Percentiles rank a stretch among this genome's conserved stretches.
Evolutionary conservation across 345 rosid genomes (phyloP).

Genomic region (Salix brachista): DNA sequence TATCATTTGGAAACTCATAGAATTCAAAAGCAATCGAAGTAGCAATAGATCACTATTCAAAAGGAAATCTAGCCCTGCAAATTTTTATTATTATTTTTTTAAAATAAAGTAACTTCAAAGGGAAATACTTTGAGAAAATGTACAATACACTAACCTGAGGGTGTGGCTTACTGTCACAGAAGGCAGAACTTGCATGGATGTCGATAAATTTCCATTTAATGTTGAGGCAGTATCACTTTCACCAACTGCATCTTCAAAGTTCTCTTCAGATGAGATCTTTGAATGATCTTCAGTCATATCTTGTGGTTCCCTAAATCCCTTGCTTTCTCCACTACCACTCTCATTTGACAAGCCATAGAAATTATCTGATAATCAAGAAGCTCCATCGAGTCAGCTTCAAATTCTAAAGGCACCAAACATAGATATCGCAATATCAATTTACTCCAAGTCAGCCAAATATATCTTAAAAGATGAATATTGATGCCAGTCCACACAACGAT

Average conservation of each 20-base stretch:
- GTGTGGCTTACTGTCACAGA: constrained; percentile 22
- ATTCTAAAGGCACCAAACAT: constrained; percentile 10
- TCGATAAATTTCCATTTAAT: constrained; percentile 34
- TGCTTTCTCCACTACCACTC: constrained; percentile 24
- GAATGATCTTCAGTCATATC: constrained; percentile 19
- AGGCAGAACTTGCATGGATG: constrained; percentile 27
- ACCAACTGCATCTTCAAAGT: constrained; percentile 21
- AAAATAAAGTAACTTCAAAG: not conserved
- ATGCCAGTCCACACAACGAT: not conserved
- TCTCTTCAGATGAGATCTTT: constrained; percentile 22
- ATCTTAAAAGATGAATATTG: not conserved
- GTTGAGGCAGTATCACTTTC: constrained; percentile 22
- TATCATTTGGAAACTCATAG: not conserved
- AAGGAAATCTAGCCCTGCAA: not conserved
- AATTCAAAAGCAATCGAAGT: not conserved
- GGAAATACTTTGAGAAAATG: not conserved
- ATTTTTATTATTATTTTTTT: no score
- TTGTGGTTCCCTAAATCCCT: constrained; percentile 21
- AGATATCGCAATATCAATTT: constrained; percentile 5
- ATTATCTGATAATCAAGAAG: constrained; percentile 44
- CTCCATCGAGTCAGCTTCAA: constrained; percentile 23
- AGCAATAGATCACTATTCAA: constrained; percentile 7
- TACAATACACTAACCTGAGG: constrained; percentile 44
- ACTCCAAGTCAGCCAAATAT: not conserved
- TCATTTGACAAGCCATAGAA: constrained; percentile 23